Conservation (phyloP, 257 asterid genomes). For the Leptodermis oblonga region DNA sequence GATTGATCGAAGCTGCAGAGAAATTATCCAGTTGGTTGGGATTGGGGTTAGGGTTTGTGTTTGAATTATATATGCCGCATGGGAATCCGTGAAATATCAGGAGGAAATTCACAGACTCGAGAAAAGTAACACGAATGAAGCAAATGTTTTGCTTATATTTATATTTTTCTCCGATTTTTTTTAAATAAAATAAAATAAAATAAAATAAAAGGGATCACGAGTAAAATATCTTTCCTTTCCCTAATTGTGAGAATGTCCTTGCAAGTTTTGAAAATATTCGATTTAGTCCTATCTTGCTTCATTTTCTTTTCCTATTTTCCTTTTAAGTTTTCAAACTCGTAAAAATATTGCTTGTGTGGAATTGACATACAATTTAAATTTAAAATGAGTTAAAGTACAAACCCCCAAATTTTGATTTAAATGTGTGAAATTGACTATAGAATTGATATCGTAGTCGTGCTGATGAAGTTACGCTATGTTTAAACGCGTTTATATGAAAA, state of each 20-base stretch:
- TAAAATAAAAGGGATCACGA: background rate
- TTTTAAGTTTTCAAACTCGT: background rate
- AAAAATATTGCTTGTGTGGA: too few species aligned
- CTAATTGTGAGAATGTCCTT: background rate
- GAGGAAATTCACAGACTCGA: background rate
- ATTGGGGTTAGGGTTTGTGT: constrained; percentile 9
- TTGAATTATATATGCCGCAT: background rate
- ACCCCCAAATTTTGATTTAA: too few species aligned
- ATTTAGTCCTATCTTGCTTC: background rate
- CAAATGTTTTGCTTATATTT: background rate
- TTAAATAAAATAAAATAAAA: too few species aligned
- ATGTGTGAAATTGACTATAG: too few species aligned
- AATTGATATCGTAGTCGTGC: too few species aligned
- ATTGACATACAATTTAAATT: too few species aligned
- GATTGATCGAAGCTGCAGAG: constrained; percentile 10
- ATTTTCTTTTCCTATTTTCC: background rate
- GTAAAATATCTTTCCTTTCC: too few species aligned
- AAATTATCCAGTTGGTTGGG: background rate
- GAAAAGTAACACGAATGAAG: background rate
- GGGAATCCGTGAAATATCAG: background rate
- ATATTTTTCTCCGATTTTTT: background rate
- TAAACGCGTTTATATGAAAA: too few species aligned
- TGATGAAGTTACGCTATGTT: too few species aligned
- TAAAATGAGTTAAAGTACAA: too few species aligned
- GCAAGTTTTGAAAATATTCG: background rate